Evolutionary conservation across 2,329 filamentous ascomycete genomes (phyloP).

Genomic region (Knufia petricola): DNA sequence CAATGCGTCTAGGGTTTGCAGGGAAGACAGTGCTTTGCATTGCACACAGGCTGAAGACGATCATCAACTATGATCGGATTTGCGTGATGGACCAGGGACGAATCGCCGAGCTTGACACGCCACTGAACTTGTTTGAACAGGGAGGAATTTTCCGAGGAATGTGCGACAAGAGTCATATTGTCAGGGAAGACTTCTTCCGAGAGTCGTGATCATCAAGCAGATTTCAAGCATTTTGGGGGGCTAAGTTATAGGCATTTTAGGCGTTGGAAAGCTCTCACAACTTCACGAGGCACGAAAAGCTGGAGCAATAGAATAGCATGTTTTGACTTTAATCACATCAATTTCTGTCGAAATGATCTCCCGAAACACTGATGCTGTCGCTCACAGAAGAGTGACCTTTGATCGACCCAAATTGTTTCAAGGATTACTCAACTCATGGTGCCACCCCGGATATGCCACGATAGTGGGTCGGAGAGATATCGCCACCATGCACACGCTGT

Average conservation of each 20-base stretch:
- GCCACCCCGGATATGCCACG: conserved; percentile 1
- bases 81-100: conserved; percentile 87
- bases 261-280: background rate
- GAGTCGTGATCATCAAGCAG: background rate
- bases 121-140: conserved; percentile 60
- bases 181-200: conserved; percentile 29
- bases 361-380: too few relatives aligned
- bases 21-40: conserved; percentile 88
- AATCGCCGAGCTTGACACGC: conserved; percentile 79
- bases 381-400: too few relatives aligned
- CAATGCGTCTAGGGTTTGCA: conserved; percentile 73
- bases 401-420: background rate
- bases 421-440: background rate
- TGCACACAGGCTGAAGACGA: conserved; percentile 82
- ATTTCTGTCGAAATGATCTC: too few relatives aligned
- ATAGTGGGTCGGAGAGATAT: background rate
- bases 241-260: background rate
- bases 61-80: conserved; percentile 89
- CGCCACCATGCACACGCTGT: background rate
- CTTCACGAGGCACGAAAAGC: background rate
- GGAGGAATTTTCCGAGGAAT: conserved; percentile 77
- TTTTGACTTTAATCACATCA: background rate
- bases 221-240: background rate
- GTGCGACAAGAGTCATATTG: conserved; percentile 79
- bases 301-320: background rate